A percentile compares a stretch with the other conserved stretches of the same genome.
These are phyloP conservation scores for Endocalyx cinctus DNA, from an alignment of 2,329 filamentous ascomycete genomes.

Conservation along the genomic window DNA sequence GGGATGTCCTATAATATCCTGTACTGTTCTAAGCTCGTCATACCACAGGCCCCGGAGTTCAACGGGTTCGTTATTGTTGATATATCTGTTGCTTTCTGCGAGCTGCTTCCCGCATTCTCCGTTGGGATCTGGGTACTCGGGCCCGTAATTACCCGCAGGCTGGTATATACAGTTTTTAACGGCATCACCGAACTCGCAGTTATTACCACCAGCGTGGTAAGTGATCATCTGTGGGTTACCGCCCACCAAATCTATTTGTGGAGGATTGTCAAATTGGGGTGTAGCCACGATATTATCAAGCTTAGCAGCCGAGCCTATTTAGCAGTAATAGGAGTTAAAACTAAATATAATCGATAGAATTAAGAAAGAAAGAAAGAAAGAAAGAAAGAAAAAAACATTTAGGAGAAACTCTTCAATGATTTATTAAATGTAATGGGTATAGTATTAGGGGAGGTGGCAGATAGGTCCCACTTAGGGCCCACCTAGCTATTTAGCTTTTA, in stretches of 20 bases:
- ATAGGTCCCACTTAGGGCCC: too few relatives aligned
- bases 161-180: constrained; percentile 8
- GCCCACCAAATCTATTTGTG: constrained; percentile 5
- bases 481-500: too few relatives aligned
- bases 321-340: too few relatives aligned
- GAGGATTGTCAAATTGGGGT: constrained; percentile 5
- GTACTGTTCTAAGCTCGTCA: constrained; percentile 5
- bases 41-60: constrained; percentile 3
- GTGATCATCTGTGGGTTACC: constrained; percentile 8
- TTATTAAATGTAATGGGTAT: constrained; percentile 3
- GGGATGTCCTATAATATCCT: constrained; percentile 4
- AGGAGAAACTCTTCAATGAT: neutral
- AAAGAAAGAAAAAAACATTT: too few relatives aligned
- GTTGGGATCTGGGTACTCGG: constrained; percentile 5
- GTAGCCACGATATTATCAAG: constrained; percentile 5
- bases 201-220: constrained; percentile 8
- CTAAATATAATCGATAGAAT: too few relatives aligned
- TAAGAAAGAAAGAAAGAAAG: too few relatives aligned
- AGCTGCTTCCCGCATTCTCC: constrained; percentile 3
- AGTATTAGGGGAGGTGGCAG: too few relatives aligned
- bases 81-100: constrained; percentile 3
- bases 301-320: constrained; percentile 4
- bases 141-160: constrained; percentile 2
- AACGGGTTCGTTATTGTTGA: constrained; percentile 1
- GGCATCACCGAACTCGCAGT: constrained; percentile 7